Evolutionary conservation across 257 asterid genomes (phyloP), one percentile per base, ranked within the genome.

Genomic region (Catharanthus roseus): DNA sequence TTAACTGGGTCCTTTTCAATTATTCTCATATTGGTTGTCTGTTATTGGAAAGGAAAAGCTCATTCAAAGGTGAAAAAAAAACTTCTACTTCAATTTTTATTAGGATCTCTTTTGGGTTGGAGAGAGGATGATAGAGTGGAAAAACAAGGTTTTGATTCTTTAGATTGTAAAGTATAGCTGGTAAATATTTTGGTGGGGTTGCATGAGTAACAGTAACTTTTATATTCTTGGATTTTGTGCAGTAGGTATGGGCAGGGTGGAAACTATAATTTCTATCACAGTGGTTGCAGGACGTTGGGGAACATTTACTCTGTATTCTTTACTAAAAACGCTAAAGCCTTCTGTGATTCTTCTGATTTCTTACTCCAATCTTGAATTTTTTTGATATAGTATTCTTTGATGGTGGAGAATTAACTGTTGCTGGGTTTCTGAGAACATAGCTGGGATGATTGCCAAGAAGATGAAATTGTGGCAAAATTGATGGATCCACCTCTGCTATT

Each of bases 171-270:
- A 58, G 72, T 57, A 68, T 64, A 69, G 67, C 50, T 24, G 3
- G 70, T 21, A 53, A 65, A 54, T 56, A 69, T 53, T 62, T 41
- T 75, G 67, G 75, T 60, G 62, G 78, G 68, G 72, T 73, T 63
- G 79, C 70, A n/a, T 68, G 58, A 66, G 65, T 42, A 31, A 29
- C 16, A 34, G 73, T 68, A 6, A 60, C 70, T 65, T 71, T 80
- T 24, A 60, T 72, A 51, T 62, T 69, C 80, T 81, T 71, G 78
- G 84, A 62, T 71, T 80, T 75, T 83, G 70, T 44, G 66, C 72
- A 65, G 58, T 56, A 39, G 62, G 58, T 74, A 74, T 69, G 71
- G 72, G 69, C 36, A 45, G 56, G 63, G 74, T 70, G 69, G 75
- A 64, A 72, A 74, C 74, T 74, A 63, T 75, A 72, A 28, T 75